A percentile compares a stretch with the other conserved stretches of the same genome.
Evolutionary conservation across 2,329 filamentous ascomycete species (phyloP).

Genomic region (Cytospora paraplurivora): DNA sequence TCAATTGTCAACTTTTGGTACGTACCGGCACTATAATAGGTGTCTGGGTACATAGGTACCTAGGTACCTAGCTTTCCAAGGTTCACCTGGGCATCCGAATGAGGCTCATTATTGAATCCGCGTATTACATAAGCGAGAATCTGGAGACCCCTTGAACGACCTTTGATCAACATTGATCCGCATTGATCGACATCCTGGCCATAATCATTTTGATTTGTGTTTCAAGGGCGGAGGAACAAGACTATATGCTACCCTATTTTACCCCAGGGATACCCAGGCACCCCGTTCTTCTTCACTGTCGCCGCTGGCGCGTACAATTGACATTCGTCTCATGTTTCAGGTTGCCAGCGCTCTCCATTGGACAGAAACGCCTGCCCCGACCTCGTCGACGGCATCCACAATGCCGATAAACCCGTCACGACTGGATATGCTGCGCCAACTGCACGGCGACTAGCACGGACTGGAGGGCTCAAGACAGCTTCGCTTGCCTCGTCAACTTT

Average conservation of each 20-base stretch:
- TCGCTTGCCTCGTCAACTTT: constrained; percentile 13
- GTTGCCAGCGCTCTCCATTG: not conserved
- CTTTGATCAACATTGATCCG: not conserved
- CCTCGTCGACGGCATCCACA: constrained; percentile 9
- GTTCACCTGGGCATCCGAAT: too few relatives aligned
- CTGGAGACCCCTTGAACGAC: too few relatives aligned
- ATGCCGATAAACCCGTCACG: constrained; percentile 2
- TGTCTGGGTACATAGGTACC: too few relatives aligned
- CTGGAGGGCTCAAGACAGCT: not conserved
- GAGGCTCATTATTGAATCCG: too few relatives aligned
- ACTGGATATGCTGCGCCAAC: not conserved
- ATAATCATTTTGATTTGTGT: not conserved
- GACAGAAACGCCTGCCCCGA: constrained; percentile 5
- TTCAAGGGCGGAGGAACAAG: constrained; percentile 18
- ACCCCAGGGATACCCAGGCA: not conserved
- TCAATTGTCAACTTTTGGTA: not conserved
- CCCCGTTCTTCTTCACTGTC: constrained; percentile 1
- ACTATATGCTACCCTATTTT: not conserved
- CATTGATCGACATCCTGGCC: not conserved
- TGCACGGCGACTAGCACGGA: constrained; percentile 1
- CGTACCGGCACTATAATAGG: too few relatives aligned
- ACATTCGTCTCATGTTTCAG: constrained; percentile 24
- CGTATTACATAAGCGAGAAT: not conserved
- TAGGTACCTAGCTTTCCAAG: too few relatives aligned
- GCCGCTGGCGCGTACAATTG: constrained; percentile 17